Base-by-base conservation (phyloP, 148 eudicot species). In the Vaccinium darrowii region DNA sequence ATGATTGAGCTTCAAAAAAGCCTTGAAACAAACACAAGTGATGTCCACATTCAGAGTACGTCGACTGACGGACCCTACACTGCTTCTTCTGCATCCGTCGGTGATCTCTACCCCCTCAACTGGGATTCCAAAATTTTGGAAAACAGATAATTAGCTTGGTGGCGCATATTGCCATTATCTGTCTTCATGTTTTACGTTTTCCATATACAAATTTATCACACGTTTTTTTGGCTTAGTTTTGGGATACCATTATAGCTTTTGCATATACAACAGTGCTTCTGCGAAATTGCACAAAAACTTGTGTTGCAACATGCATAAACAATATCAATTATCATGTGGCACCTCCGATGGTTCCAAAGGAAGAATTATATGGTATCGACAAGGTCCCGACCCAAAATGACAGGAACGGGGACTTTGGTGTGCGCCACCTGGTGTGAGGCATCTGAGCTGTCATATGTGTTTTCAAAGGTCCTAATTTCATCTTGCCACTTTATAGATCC, bases 61-160 rank as follows among this genome's bases (percentile, higher is more conserved):
- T 79, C 86, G 18, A n/a, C 43, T 79, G 76, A 76, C 0, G 36
- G 49, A 4, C 77, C 81, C 0, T 53, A 43, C 50, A 76, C 84
- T 18, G 89, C 60, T 30, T 84, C 89, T 9, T 84, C 79, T 47
- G 50, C 71, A 4, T 58, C 77, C 9, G 18, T 80, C 2, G n/a
- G 50, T 50, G 82, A 84, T 78, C 82, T 84, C 13, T 81, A 87
- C 79, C 87, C 89, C 1, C 21, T 84, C 71, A 57, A 62, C 19
- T 30, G 30, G 39, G 39, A 84, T 73, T 21, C 81, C 15, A 82
- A 74, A n/a, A 81, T 60, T 27, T 60, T 18, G 65, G 58, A 8
- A 16, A 76, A 84, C 16, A 76, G 60, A 43, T n/a, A 0, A 27
- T 15, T 79, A 79, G 72, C n/a, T 23, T n/a, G n/a, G 27, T 23